These are phyloP conservation scores for Nymphaea colorata DNA, from an alignment of 164 flowering plant species.

Conservation along the genomic window DNA sequence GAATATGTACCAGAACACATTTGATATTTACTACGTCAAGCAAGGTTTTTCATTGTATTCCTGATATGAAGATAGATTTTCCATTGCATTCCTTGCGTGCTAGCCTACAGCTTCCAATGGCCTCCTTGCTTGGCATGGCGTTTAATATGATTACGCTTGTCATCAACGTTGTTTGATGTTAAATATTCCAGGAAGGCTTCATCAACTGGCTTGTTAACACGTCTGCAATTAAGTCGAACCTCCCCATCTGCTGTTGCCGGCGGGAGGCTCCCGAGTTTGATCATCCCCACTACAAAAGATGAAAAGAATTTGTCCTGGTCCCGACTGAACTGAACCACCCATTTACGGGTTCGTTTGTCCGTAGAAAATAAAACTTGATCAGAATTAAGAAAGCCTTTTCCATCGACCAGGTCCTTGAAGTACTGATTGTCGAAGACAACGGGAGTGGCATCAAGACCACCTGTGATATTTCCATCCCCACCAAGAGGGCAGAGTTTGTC, in stretches of 20 bases:
- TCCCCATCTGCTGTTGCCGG: constrained; percentile 40
- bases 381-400: constrained; percentile 78
- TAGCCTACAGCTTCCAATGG: too few species aligned
- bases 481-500: constrained; percentile 53
- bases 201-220: constrained; percentile 24
- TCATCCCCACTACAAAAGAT: constrained; percentile 76
- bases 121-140: too few species aligned
- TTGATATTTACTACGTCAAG: too few species aligned
- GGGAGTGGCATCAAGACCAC: constrained; percentile 72
- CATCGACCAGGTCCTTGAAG: constrained; percentile 66
- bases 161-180: too few species aligned
- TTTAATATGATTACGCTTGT: too few species aligned
- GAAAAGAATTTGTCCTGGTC: constrained; percentile 40
- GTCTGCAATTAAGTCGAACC: constrained; percentile 68
- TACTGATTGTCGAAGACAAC: constrained; percentile 64
- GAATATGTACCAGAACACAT: too few species aligned
- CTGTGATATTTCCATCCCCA: constrained; percentile 62
- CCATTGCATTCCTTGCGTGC: too few species aligned
- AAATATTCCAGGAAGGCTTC: not conserved
- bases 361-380: constrained; percentile 56
- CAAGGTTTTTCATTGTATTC: too few species aligned
- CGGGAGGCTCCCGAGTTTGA: constrained; percentile 73
- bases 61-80: too few species aligned
- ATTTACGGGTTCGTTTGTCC: constrained; percentile 26
- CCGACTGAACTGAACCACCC: constrained; percentile 35